These are phyloP conservation scores for Escovopsis sp. DNA, from an alignment of 2,329 filamentous ascomycete species.

Conservation along the genomic window DNA sequence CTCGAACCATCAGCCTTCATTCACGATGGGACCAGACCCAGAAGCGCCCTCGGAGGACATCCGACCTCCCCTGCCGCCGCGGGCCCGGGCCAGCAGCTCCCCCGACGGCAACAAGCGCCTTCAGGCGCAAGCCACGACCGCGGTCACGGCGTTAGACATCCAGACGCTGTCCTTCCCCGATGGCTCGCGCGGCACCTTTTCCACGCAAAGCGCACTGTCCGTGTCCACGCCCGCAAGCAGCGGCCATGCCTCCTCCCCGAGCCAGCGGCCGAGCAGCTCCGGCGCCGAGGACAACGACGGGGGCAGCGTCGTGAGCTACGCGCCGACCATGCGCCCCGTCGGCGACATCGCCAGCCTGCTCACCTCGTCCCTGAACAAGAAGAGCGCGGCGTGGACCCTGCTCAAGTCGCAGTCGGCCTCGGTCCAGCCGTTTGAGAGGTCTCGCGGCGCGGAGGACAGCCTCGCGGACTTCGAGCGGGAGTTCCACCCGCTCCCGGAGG, in stretches of 20 bases:
- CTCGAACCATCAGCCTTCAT: slow-evolving; percentile 3
- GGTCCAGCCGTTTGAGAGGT: slow-evolving; percentile 45
- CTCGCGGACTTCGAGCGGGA: slow-evolving; percentile 59
- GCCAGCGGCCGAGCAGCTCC: slow-evolving; percentile 14
- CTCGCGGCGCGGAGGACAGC: slow-evolving; percentile 32
- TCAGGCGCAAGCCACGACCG: slow-evolving; percentile 61
- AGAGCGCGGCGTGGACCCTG: slow-evolving; percentile 54
- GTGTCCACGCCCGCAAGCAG: slow-evolving; percentile 25
- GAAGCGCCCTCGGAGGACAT: slow-evolving; percentile 24
- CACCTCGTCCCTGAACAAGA: slow-evolving; percentile 51
- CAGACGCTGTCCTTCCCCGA: slow-evolving; percentile 63
- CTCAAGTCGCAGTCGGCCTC: slow-evolving; percentile 47
- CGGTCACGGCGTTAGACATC: slow-evolving; percentile 67
- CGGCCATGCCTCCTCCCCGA: slow-evolving; percentile 24
- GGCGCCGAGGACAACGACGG: slow-evolving; percentile 43
- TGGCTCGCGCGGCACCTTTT: slow-evolving; percentile 50
- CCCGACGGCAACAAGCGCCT: slow-evolving; percentile 24
- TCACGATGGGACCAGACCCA: slow-evolving; percentile 15
- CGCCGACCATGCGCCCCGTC: slow-evolving; percentile 45
- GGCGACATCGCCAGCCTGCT: slow-evolving; percentile 74
- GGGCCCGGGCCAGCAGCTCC: slow-evolving; percentile 24
- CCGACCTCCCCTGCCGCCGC: slow-evolving; percentile 37
- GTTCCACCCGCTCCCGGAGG: slow-evolving; percentile 59
- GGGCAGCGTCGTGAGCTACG: slow-evolving; percentile 52
- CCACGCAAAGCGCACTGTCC: slow-evolving; percentile 22